Percentiles rank a stretch among this genome's conserved stretches.
phyloP scores from a whole-genome alignment of 345 rosid genomes.

The Eucalyptus cloeziana region DNA sequence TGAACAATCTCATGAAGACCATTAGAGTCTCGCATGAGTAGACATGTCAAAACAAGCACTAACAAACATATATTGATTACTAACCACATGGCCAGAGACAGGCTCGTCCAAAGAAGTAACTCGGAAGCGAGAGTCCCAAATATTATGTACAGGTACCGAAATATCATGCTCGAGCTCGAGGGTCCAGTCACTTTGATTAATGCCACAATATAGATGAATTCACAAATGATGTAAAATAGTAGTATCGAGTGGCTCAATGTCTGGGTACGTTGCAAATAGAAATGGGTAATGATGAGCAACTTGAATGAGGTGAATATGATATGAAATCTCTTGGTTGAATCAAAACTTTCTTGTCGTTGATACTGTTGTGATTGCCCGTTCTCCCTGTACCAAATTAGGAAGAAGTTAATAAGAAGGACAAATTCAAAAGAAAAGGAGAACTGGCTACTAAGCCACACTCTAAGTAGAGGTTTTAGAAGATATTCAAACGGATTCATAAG shows the following conservation, averaged over 20 bases:
- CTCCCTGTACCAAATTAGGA: fast-evolving
- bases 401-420: too few relatives aligned
- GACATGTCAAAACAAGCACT: neutral
- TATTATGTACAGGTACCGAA: neutral
- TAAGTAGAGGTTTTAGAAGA: too few relatives aligned
- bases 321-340: neutral
- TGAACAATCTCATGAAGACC: neutral
- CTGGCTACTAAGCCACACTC: fast-evolving
- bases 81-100: neutral
- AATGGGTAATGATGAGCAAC: fast-evolving
- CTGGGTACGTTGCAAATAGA: neutral
- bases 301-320: neutral
- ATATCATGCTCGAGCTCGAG: neutral
- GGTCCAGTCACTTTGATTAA: neutral
- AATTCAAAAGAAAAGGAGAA: too few relatives aligned
- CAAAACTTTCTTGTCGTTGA: neutral
- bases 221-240: neutral
- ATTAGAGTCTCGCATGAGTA: neutral
- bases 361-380: neutral
- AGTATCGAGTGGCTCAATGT: fast-evolving
- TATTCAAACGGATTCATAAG: too few relatives aligned
- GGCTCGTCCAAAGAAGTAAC: neutral
- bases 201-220: neutral
- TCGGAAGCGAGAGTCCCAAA: neutral
- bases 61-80: neutral